phyloP scores from a whole-genome alignment of 352 stramenopile genomes.

The Globisporangium abappressorium region DNA sequence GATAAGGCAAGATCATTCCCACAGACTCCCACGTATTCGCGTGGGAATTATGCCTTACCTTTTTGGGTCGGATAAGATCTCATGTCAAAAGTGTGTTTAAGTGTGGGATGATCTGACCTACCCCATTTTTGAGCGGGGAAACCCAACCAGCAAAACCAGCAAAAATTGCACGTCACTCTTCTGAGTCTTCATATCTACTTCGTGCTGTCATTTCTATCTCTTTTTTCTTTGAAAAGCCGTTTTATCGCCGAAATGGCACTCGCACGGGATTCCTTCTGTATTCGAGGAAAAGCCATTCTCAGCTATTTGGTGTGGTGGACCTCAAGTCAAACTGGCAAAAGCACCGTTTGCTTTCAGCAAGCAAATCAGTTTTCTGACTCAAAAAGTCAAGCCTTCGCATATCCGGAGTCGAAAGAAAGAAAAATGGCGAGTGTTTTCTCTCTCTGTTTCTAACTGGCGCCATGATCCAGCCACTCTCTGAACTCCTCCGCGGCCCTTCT shows the following conservation, averaged over 20 bases:
- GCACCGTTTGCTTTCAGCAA: neutral
- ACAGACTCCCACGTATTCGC: neutral
- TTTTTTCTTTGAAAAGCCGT: neutral
- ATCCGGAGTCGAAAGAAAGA: neutral
- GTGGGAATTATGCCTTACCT: neutral
- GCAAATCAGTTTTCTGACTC: neutral
- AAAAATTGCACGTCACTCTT: neutral
- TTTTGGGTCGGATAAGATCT: neutral
- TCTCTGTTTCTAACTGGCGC: neutral
- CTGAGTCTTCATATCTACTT: neutral
- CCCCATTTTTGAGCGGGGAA: neutral
- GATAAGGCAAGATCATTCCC: neutral
- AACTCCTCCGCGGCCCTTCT: neutral
- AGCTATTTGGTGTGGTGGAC: neutral
- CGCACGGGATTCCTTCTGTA: neutral
- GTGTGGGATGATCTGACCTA: neutral
- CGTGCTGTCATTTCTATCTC: neutral
- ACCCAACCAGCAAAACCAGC: neutral
- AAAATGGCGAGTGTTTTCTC: neutral
- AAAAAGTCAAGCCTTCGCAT: neutral
- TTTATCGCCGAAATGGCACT: neutral
- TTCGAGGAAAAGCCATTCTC: neutral
- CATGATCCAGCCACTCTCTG: neutral
- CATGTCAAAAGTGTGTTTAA: neutral
- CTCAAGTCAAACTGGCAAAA: neutral